Evolutionary conservation across 2,329 filamentous ascomycete genomes (phyloP).

Genomic region (Colletotrichum lini): DNA sequence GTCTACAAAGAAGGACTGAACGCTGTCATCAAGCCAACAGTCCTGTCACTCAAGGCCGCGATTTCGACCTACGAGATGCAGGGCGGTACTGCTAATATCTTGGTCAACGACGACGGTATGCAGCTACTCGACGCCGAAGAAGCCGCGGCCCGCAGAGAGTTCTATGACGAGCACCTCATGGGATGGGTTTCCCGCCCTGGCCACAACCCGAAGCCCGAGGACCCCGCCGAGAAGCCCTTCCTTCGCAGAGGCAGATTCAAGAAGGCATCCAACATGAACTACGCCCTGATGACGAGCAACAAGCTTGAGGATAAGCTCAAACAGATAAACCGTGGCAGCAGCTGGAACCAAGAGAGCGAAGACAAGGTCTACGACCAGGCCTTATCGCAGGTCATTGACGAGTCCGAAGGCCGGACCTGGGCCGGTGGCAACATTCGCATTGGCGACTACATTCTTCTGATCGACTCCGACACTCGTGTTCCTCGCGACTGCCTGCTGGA

Average conservation of each 20-base stretch:
- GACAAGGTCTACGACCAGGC: conserved; percentile 60
- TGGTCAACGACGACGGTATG: conserved; percentile 79
- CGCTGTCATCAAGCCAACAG: conserved; percentile 63
- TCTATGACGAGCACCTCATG: conserved; percentile 71
- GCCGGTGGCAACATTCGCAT: conserved; percentile 70
- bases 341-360: conserved; percentile 57
- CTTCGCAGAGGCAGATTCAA: conserved; percentile 73
- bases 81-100: conserved; percentile 78
- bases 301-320: conserved; percentile 68
- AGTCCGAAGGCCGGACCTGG: conserved; percentile 67
- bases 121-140: conserved; percentile 69
- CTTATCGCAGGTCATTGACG: conserved; percentile 61
- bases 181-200: conserved; percentile 68
- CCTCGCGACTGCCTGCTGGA: conserved; percentile 78
- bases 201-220: conserved; percentile 66
- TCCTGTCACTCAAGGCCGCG: conserved; percentile 63
- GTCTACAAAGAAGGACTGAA: conserved; percentile 59
- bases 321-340: conserved; percentile 55
- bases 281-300: conserved; percentile 68
- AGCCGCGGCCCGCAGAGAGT: conserved; percentile 64
- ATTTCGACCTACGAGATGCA: conserved; percentile 66
- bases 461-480: conserved; percentile 79
- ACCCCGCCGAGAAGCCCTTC: conserved; percentile 65
- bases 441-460: conserved; percentile 74
- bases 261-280: conserved; percentile 80